Percentiles rank a stretch among this genome's conserved stretches.
phyloP scores from a whole-genome alignment of 2,329 filamentous ascomycete species.

The Myriosclerotinia scirpicola region DNA sequence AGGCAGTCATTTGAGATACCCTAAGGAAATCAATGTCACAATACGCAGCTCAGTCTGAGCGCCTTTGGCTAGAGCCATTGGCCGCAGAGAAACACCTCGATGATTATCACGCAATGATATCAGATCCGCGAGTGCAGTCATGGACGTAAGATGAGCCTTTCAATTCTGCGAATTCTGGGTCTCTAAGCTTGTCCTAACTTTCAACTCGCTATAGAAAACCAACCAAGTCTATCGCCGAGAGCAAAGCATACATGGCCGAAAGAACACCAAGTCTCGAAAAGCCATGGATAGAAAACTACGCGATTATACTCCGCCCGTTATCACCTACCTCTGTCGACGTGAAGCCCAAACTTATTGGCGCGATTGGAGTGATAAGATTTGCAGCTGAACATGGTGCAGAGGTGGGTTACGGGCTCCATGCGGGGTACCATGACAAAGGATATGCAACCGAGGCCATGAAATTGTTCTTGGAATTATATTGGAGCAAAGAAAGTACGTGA shows the following conservation, averaged over 20 bases:
- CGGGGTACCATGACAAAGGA: constrained; percentile 26
- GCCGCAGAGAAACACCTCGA: constrained; percentile 30
- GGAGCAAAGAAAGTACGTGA: constrained; percentile 18
- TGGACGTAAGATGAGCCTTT: constrained; percentile 27
- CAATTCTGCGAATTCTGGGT: neutral
- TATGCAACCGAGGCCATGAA: constrained; percentile 30
- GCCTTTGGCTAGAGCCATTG: constrained; percentile 30
- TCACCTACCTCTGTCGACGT: neutral
- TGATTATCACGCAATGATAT: constrained; percentile 27
- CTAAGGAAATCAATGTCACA: constrained; percentile 19
- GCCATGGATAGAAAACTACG: constrained; percentile 31
- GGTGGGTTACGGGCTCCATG: constrained; percentile 30
- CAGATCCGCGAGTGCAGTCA: constrained; percentile 20
- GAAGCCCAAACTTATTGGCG: constrained; percentile 27
- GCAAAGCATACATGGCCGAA: constrained; percentile 22
- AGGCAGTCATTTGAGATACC: neutral
- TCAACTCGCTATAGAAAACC: neutral
- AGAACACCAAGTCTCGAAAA: constrained; percentile 22
- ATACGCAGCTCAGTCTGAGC: constrained; percentile 31
- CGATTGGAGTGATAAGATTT: constrained; percentile 26
- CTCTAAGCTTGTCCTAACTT: neutral
- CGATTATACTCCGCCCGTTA: constrained; percentile 29
- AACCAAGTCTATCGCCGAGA: constrained; percentile 14
- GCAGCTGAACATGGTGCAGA: constrained; percentile 27
- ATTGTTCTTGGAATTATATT: constrained; percentile 26